Evolutionary conservation across 2,329 filamentous ascomycete species (phyloP).

Genomic region (Zymoseptoria tritici): DNA sequence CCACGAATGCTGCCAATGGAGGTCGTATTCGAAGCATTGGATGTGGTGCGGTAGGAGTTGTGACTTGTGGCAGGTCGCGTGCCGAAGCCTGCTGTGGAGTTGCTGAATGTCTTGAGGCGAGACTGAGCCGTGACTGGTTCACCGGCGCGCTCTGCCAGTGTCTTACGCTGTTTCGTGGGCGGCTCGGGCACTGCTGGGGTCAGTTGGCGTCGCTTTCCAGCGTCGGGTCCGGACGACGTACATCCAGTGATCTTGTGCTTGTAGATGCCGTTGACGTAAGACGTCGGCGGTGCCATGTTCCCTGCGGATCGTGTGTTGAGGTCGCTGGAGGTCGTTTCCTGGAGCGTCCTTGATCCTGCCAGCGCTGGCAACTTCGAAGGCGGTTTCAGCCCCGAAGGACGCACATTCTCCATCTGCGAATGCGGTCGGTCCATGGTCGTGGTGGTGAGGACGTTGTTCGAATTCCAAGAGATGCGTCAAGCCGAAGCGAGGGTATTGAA

Average conservation of each 20-base stretch:
- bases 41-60: conserved; percentile 37
- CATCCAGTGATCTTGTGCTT: conserved; percentile 48
- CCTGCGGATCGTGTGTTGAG: conserved; percentile 43
- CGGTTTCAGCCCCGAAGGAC: conserved; percentile 26
- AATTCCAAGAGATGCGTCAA: not conserved
- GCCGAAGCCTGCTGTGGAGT: conserved; percentile 12
- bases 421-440: conserved; percentile 23
- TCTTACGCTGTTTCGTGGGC: conserved; percentile 42
- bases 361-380: conserved; percentile 26
- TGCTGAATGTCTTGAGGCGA: conserved; percentile 3
- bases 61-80: conserved; percentile 12
- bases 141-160: conserved; percentile 41
- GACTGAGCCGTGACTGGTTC: conserved; percentile 33
- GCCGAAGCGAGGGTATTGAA: not conserved
- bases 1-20: conserved; percentile 36
- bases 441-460: not conserved
- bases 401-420: conserved; percentile 27
- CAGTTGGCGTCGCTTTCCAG: conserved; percentile 11
- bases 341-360: conserved; percentile 13
- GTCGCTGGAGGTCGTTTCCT: conserved; percentile 29
- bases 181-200: conserved; percentile 38
- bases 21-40: conserved; percentile 38
- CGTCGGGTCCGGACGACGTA: conserved; percentile 25
- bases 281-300: conserved; percentile 29
- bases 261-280: conserved; percentile 10